These are phyloP conservation scores for Globisporangium lucens DNA, from an alignment of 352 stramenopile species.

Conservation along the genomic window DNA sequence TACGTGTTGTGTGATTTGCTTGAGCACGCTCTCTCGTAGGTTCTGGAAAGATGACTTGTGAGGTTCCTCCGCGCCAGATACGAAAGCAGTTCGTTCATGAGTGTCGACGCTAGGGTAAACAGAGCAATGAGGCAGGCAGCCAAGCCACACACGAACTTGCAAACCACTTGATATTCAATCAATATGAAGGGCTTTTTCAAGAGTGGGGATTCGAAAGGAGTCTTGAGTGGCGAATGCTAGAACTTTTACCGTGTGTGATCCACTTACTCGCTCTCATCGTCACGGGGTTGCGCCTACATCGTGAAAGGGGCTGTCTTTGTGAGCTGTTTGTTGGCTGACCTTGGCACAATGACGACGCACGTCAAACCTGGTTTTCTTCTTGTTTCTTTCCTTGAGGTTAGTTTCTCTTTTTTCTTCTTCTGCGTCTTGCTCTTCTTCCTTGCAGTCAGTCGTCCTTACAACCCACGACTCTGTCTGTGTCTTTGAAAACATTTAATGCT, in stretches of 20 bases:
- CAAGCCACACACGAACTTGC: no score
- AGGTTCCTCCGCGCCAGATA: background rate
- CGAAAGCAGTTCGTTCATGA: no score
- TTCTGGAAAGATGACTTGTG: constrained; percentile 16
- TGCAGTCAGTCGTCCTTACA: background rate
- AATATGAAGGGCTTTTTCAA: no score
- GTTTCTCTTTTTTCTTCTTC: background rate
- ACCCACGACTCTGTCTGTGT: background rate
- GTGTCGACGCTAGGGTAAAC: no score
- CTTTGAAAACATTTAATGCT: background rate
- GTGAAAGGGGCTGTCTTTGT: background rate
- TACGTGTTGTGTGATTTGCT: background rate
- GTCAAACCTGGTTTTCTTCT: background rate
- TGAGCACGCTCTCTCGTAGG: background rate
- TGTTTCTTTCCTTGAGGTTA: background rate
- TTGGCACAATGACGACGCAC: background rate
- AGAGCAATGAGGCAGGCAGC: no score
- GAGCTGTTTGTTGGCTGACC: background rate
- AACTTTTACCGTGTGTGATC: no score
- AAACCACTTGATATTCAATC: no score
- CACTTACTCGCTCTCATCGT: no score
- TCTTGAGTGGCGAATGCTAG: no score
- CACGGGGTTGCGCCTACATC: no score
- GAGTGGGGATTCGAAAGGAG: no score
- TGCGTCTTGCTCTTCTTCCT: background rate